These are phyloP conservation scores for Suhomyces bribrorum DNA, from an alignment of 1,139 yeast species.

Conservation along the genomic window DNA sequence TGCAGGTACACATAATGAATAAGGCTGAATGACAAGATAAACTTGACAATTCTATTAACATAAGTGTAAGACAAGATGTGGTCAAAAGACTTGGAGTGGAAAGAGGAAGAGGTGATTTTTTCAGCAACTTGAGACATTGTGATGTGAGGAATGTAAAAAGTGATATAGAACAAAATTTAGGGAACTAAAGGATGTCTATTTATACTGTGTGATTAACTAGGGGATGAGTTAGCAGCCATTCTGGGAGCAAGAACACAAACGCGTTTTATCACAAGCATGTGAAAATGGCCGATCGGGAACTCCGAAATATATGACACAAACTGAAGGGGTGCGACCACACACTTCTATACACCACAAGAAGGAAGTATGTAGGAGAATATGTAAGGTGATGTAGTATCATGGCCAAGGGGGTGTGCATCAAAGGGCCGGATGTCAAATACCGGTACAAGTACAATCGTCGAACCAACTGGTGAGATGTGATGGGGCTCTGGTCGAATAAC, in stretches of 20 bases:
- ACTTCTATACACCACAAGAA: no score
- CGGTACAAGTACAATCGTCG: no score
- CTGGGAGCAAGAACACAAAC: conserved; percentile 9
- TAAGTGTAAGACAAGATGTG: conserved; percentile 38
- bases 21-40: conserved; percentile 29
- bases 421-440: no score
- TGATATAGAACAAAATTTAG: neutral
- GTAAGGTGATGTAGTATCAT: no score
- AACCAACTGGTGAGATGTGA: no score
- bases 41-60: conserved; percentile 25
- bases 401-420: no score
- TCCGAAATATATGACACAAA: neutral
- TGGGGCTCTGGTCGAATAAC: no score
- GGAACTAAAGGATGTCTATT: neutral
- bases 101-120: conserved; percentile 15
- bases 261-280: conserved; percentile 14
- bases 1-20: conserved; percentile 26
- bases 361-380: no score
- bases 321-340: neutral
- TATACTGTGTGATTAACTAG: conserved; percentile 2
- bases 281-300: conserved; percentile 6
- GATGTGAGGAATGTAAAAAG: neutral
- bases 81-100: conserved; percentile 36
- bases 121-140: conserved; percentile 10
- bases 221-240: conserved; percentile 14